Conservation (phyloP, 2,329 filamentous ascomycete genomes). For the Colletotrichum agaves region DNA sequence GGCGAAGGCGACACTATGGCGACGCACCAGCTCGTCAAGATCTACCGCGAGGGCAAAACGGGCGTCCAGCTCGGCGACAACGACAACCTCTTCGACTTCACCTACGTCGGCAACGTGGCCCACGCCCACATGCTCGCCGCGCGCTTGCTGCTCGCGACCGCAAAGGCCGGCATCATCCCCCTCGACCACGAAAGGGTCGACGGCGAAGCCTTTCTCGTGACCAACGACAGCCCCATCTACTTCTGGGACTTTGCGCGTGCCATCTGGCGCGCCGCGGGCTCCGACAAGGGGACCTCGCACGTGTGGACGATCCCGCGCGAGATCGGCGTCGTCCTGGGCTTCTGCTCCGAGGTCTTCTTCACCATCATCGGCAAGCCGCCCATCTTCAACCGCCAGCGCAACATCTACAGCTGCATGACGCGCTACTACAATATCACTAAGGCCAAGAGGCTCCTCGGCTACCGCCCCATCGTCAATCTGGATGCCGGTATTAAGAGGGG, state of each 20-base stretch:
- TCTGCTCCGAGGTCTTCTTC: conserved; percentile 63
- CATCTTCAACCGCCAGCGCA: conserved; percentile 68
- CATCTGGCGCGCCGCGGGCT: conserved; percentile 75
- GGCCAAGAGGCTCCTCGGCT: conserved; percentile 76
- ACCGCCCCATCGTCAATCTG: conserved; percentile 73
- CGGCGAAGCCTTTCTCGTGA: conserved; percentile 90
- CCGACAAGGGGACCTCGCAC: conserved; percentile 60
- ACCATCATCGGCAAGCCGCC: conserved; percentile 61
- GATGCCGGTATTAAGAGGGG: conserved; percentile 70
- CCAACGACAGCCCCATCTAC: conserved; percentile 87
- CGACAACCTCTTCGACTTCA: conserved; percentile 72
- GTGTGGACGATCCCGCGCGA: conserved; percentile 66
- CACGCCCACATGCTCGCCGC: conserved; percentile 88
- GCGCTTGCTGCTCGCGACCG: conserved; percentile 70
- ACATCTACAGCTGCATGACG: conserved; percentile 78
- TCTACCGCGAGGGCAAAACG: conserved; percentile 75
- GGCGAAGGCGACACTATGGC: conserved; percentile 87
- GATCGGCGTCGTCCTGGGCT: conserved; percentile 63
- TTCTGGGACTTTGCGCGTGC: conserved; percentile 90
- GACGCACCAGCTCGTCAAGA: conserved; percentile 78
- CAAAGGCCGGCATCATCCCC: conserved; percentile 66
- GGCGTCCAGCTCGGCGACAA: conserved; percentile 82
- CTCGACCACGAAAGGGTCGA: conserved; percentile 79
- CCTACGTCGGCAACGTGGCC: conserved; percentile 71
- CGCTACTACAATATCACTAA: conserved; percentile 83